Evolutionary conservation across 1,139 yeast species (phyloP).

Genomic region (Spencermartinsiella ligniputridi): DNA sequence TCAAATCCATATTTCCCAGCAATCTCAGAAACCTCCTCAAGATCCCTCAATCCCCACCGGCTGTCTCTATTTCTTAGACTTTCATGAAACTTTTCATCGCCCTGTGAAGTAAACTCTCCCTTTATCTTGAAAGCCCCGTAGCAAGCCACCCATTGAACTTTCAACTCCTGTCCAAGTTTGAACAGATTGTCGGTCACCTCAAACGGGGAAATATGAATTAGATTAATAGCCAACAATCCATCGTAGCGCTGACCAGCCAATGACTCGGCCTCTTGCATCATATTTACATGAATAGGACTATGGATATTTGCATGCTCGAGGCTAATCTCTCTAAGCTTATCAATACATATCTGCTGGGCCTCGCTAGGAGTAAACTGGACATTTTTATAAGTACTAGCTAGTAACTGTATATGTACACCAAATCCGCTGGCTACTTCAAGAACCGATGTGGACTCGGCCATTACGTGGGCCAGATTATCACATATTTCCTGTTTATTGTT

Average conservation of each 20-base stretch:
- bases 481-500: conserved; percentile 1
- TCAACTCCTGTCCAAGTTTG: background rate
- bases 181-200: background rate
- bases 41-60: conserved; percentile 1
- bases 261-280: background rate
- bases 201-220: conserved; percentile 2
- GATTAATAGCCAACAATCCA: conserved; percentile 4
- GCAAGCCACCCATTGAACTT: conserved; percentile 1
- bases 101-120: background rate
- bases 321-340: background rate
- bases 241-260: background rate
- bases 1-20: conserved; percentile 1
- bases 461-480: background rate
- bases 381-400: background rate
- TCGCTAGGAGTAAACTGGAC: conserved; percentile 4
- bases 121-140: conserved; percentile 4
- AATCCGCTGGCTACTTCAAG: conserved; percentile 5
- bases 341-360: conserved; percentile 2
- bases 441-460: background rate
- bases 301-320: background rate
- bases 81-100: background rate
- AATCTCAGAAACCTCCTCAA: background rate
- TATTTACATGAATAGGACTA: background rate
- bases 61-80: background rate
- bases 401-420: conserved; percentile 2